Conservation (phyloP, 257 asterid species). For the Solanum boliviense region DNA sequence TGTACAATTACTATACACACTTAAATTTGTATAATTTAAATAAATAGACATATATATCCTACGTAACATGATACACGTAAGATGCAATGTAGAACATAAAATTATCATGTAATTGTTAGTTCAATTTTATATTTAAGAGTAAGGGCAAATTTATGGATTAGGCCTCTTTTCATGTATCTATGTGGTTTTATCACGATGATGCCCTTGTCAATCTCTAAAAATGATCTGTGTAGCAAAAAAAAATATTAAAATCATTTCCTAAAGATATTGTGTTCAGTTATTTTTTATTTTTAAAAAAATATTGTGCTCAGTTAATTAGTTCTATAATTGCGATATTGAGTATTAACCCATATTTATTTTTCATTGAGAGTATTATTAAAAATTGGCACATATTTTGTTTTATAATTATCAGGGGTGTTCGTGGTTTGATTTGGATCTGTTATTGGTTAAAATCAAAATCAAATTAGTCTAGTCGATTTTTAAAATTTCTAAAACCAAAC, state of each 20-base stretch:
- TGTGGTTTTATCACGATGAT: background rate
- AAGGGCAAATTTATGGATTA: too few relatives aligned
- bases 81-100: too few relatives aligned
- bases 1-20: too few relatives aligned
- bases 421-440: too few relatives aligned
- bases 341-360: background rate
- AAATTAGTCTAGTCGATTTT: too few relatives aligned
- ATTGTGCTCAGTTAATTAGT: background rate
- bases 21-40: too few relatives aligned
- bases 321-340: background rate
- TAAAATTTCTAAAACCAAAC: too few relatives aligned
- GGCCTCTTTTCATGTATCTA: background rate
- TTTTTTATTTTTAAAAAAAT: too few relatives aligned
- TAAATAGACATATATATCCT: too few relatives aligned
- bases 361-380: background rate
- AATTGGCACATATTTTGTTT: background rate
- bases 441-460: too few relatives aligned
- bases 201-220: background rate
- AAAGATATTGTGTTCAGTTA: background rate
- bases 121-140: background rate
- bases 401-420: background rate
- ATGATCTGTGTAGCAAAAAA: background rate
- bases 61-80: background rate
- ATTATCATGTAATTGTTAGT: too few relatives aligned
- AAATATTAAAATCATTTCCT: background rate